These are phyloP conservation scores for Pseudocercospora eumusae DNA, from an alignment of 2,329 filamentous ascomycete genomes.

Conservation along the genomic window DNA sequence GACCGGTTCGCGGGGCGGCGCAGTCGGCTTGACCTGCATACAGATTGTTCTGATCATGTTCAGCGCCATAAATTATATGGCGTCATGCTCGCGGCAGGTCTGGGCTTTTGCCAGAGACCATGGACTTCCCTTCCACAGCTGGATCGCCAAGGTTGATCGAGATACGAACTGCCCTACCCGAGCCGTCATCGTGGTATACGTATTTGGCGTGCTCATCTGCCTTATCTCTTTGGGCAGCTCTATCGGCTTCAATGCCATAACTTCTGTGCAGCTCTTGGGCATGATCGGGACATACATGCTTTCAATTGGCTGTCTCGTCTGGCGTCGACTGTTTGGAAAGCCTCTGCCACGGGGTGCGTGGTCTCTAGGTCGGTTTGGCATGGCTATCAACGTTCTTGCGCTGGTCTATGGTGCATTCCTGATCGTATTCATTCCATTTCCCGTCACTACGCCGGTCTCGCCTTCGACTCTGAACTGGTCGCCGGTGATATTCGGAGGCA, in stretches of 20 bases:
- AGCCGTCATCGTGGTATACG: constrained; percentile 14
- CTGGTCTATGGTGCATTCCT: constrained; percentile 11
- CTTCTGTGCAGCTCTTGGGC: constrained; percentile 53
- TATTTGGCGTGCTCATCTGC: constrained; percentile 40
- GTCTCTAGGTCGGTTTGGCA: constrained; percentile 20
- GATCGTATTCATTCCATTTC: constrained; percentile 21
- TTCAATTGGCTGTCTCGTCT: constrained; percentile 13
- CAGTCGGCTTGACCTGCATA: constrained; percentile 38
- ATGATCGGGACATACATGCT: constrained; percentile 45
- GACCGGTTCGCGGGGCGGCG: constrained; percentile 36
- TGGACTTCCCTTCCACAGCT: constrained; percentile 32
- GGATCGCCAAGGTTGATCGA: constrained; percentile 4
- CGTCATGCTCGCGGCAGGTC: constrained; percentile 37
- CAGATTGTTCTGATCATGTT: constrained; percentile 38
- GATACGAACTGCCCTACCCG: constrained; percentile 17
- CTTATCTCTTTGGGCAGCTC: constrained; percentile 56
- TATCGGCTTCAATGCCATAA: constrained; percentile 56
- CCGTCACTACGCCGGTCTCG: constrained; percentile 34
- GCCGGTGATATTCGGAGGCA: constrained; percentile 45
- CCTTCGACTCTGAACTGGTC: constrained; percentile 53
- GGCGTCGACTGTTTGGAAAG: constrained; percentile 17
- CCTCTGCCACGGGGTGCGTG: constrained; percentile 24
- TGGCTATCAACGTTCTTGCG: constrained; percentile 16
- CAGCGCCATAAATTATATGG: constrained; percentile 38
- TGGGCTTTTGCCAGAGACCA: constrained; percentile 44